A percentile compares a stretch with the other conserved stretches of the same genome.
phyloP scores from a whole-genome alignment of 441 rosid species.

The Isatis lusitanica region DNA sequence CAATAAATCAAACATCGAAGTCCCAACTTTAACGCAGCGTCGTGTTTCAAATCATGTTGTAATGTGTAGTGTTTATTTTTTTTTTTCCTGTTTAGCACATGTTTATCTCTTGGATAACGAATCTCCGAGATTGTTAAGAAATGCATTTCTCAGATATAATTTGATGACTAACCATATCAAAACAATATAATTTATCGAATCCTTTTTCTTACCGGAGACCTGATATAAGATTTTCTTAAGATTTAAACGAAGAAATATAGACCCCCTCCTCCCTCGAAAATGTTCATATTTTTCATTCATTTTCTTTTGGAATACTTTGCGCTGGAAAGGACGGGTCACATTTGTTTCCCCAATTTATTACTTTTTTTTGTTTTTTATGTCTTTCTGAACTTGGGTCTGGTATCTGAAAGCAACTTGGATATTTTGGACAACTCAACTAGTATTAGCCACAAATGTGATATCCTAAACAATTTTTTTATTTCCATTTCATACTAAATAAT shows the following conservation, averaged over 20 bases:
- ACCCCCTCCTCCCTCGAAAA: background rate
- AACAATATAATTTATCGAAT: background rate
- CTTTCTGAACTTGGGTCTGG: slow-evolving; percentile 20
- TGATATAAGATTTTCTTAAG: background rate
- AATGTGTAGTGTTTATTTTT: background rate
- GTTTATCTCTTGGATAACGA: background rate
- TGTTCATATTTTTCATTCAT: background rate
- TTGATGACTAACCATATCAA: slow-evolving; percentile 13
- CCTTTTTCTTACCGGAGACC: background rate
- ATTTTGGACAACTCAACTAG: slow-evolving; percentile 39
- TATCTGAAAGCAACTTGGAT: slow-evolving; percentile 36
- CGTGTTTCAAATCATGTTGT: no score
- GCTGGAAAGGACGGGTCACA: slow-evolving; percentile 7
- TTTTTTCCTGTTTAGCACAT: background rate
- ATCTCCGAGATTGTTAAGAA: background rate
- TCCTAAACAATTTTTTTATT: slow-evolving; percentile 7
- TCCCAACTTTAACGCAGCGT: background rate
- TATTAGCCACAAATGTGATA: slow-evolving; percentile 33
- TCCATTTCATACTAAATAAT: background rate
- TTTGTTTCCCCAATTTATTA: background rate
- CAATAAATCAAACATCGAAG: background rate
- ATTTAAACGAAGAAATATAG: background rate
- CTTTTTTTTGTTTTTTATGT: background rate
- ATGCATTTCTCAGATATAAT: background rate
- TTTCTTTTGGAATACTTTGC: background rate